Percentiles rank a stretch among this genome's conserved stretches.
Conservation (phyloP, 2,329 filamentous ascomycete genomes). For the Alternaria conjuncta region DNA sequence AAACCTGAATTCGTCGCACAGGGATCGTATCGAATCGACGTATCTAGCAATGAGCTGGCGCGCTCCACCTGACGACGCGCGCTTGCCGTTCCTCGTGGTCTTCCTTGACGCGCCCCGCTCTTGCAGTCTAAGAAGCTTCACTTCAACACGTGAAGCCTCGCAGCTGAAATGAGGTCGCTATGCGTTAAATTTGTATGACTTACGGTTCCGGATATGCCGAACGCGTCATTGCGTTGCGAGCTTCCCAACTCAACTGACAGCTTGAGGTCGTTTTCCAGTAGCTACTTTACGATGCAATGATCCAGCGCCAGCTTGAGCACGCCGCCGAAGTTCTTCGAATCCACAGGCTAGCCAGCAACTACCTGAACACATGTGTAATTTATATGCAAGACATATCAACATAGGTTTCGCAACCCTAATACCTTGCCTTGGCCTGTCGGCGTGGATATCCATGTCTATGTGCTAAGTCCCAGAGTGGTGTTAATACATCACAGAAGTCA, state of each 20-base stretch:
- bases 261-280: background rate
- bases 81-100: background rate
- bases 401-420: background rate
- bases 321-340: background rate
- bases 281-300: background rate
- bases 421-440: background rate
- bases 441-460: background rate
- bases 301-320: background rate
- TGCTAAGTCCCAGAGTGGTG: background rate
- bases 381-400: background rate
- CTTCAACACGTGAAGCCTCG: background rate
- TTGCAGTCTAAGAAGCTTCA: background rate
- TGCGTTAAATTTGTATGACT: background rate
- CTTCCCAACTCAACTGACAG: background rate
- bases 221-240: background rate
- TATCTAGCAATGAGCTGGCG: conserved; percentile 1
- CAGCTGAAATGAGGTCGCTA: background rate
- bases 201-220: background rate
- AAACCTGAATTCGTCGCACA: background rate
- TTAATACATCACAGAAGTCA: background rate
- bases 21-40: background rate
- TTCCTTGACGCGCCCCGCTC: background rate
- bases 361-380: background rate
- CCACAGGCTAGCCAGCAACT: background rate
- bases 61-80: background rate